Percentiles rank a stretch among this genome's conserved stretches.
Evolutionary conservation across 345 rosid genomes (phyloP).

Genomic region (Isatis tinctoria): DNA sequence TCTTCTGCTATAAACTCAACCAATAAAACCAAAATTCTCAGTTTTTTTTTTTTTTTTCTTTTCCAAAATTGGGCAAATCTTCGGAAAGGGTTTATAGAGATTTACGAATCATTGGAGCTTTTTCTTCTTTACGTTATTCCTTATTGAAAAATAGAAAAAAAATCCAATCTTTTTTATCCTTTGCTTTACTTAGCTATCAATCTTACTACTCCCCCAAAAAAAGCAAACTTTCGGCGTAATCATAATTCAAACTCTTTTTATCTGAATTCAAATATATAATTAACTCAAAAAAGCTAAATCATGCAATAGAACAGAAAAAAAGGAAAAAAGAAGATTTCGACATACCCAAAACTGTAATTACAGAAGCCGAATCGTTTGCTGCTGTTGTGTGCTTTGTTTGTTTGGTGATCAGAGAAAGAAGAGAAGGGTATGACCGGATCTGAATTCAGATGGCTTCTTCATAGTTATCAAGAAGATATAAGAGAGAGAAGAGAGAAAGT

Average conservation of each 20-base stretch:
- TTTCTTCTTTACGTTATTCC: conserved; percentile 18
- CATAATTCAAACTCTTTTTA: conserved; percentile 1
- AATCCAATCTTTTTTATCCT: neutral
- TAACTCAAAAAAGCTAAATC: neutral
- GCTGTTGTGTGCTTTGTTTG: neutral
- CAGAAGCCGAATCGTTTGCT: conserved; percentile 12
- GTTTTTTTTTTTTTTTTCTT: no score
- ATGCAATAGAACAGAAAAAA: neutral
- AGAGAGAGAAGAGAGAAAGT: conserved; percentile 14
- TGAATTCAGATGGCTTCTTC: conserved; percentile 27
- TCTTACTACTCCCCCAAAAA: conserved; percentile 23
- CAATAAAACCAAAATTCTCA: neutral
- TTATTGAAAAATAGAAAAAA: conserved; percentile 7
- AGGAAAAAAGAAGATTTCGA: neutral
- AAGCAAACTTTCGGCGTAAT: conserved; percentile 22
- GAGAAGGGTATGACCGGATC: conserved; percentile 33
- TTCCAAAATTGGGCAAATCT: neutral
- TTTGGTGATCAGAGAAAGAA: conserved; percentile 15
- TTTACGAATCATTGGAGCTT: conserved; percentile 25
- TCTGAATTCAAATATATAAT: neutral
- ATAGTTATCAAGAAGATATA: conserved; percentile 19
- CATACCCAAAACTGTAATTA: conserved; percentile 5
- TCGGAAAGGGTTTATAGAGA: conserved; percentile 10
- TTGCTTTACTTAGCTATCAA: conserved; percentile 36
- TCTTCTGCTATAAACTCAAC: conserved; percentile 11